These are phyloP conservation scores for Arxiozyma slooffiae DNA, from an alignment of 1,139 yeast species.

Conservation along the genomic window DNA sequence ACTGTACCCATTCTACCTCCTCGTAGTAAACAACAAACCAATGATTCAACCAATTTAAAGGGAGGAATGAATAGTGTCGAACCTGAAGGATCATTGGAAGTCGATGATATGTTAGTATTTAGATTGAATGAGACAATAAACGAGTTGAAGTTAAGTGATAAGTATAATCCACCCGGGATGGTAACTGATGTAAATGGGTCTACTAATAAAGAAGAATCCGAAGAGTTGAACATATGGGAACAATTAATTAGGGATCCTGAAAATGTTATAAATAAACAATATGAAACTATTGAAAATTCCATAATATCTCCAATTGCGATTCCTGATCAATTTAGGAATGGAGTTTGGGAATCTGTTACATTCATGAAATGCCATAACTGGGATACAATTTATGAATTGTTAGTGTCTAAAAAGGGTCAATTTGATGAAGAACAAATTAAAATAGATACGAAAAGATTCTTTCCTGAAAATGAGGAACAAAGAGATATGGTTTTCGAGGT, in stretches of 20 bases:
- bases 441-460: slow-evolving; percentile 35
- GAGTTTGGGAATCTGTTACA: slow-evolving; percentile 8
- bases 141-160: slow-evolving; percentile 1
- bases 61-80: background rate
- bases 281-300: slow-evolving; percentile 3
- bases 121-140: slow-evolving; percentile 7
- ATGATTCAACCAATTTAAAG: too few relatives aligned
- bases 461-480: slow-evolving; percentile 48
- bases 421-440: slow-evolving; percentile 21
- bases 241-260: slow-evolving; percentile 7
- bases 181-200: background rate
- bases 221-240: slow-evolving; percentile 2
- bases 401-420: slow-evolving; percentile 2
- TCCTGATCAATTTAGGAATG: slow-evolving; percentile 2
- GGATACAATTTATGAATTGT: slow-evolving; percentile 7
- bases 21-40: too few relatives aligned
- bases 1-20: slow-evolving; percentile 6
- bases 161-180: background rate
- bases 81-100: slow-evolving; percentile 2
- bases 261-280: background rate
- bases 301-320: slow-evolving; percentile 1
- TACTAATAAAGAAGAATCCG: background rate
- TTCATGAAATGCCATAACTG: slow-evolving; percentile 8
- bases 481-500: slow-evolving; percentile 44
- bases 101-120: slow-evolving; percentile 5